These are phyloP conservation scores for Besnoitia besnoiti DNA, from an alignment of 169 alveolate genomes.

Conservation along the genomic window DNA sequence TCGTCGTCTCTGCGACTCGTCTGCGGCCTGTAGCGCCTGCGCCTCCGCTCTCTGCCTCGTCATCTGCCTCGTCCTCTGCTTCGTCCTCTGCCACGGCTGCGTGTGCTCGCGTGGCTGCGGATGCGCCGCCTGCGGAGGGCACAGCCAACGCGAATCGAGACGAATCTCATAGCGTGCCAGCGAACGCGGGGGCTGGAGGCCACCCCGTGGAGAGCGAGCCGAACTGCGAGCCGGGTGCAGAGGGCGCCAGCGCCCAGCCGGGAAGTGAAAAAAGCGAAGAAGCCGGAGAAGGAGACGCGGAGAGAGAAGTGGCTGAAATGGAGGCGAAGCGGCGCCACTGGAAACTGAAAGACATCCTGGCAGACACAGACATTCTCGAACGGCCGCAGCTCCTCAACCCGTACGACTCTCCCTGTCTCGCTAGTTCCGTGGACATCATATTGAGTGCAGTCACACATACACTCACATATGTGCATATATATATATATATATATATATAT, in stretches of 20 bases:
- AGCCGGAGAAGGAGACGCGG: conserved; percentile 31
- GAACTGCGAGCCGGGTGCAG: not conserved
- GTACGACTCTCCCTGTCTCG: not conserved
- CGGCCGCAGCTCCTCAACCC: conserved; percentile 5
- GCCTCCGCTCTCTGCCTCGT: not conserved
- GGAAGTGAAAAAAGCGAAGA: not conserved
- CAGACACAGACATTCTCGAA: conserved; percentile 64
- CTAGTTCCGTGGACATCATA: too few relatives aligned
- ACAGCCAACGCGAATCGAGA: not conserved
- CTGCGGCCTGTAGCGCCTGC: not conserved
- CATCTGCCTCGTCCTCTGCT: not conserved
- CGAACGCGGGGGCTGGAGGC: not conserved
- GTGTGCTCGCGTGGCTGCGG: not conserved
- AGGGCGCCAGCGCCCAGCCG: not conserved
- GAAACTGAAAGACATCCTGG: conserved; percentile 57
- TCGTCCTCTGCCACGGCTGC: not conserved
- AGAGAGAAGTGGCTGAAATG: not conserved
- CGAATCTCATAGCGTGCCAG: not conserved
- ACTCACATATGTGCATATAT: too few relatives aligned
- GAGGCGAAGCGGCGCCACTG: conserved; percentile 43
- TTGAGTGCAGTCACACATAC: too few relatives aligned
- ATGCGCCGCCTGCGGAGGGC: not conserved
- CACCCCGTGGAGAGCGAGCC: not conserved
- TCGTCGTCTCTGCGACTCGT: conserved; percentile 66
- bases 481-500: too few relatives aligned